These are phyloP conservation scores for Ascochyta koolunga DNA, from an alignment of 2,329 filamentous ascomycete genomes.

Conservation along the genomic window DNA sequence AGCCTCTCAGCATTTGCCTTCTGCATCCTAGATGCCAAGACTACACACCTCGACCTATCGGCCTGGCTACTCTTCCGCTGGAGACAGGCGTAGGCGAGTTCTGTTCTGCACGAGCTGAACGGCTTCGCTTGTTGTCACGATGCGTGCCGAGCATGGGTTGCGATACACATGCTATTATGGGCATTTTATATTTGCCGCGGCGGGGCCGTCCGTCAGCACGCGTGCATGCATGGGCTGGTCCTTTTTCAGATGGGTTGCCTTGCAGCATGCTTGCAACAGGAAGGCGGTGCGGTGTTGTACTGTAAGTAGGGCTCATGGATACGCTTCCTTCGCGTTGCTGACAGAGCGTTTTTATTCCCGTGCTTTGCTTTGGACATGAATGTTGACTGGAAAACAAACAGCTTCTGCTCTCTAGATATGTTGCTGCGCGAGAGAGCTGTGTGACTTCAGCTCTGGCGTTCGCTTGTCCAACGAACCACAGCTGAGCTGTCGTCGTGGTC, in stretches of 20 bases:
- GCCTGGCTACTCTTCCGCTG: background rate
- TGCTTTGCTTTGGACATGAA: background rate
- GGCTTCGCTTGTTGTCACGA: slow-evolving; percentile 13
- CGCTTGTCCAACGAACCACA: background rate
- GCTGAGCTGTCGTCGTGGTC: background rate
- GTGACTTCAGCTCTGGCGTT: background rate
- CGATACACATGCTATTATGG: background rate
- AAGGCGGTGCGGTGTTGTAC: slow-evolving; percentile 11
- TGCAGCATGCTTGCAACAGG: slow-evolving; percentile 1
- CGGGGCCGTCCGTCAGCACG: slow-evolving; percentile 14
- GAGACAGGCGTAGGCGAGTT: slow-evolving; percentile 7
- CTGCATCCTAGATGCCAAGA: background rate
- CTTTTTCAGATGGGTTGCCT: slow-evolving; percentile 6
- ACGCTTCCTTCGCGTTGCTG: slow-evolving; percentile 1
- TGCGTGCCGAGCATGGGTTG: slow-evolving; percentile 1
- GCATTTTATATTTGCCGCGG: slow-evolving; percentile 1
- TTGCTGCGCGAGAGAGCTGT: background rate
- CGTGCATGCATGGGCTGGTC: slow-evolving; percentile 4
- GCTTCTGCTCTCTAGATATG: background rate
- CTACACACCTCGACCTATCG: background rate
- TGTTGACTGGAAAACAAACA: background rate
- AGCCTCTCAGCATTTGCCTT: slow-evolving; percentile 9
- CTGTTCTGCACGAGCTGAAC: slow-evolving; percentile 9
- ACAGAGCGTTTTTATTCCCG: slow-evolving; percentile 2
- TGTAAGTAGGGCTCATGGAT: background rate